These are phyloP conservation scores for Penicillium sp. DNA, from an alignment of 2,329 filamentous ascomycete genomes.

Conservation along the genomic window DNA sequence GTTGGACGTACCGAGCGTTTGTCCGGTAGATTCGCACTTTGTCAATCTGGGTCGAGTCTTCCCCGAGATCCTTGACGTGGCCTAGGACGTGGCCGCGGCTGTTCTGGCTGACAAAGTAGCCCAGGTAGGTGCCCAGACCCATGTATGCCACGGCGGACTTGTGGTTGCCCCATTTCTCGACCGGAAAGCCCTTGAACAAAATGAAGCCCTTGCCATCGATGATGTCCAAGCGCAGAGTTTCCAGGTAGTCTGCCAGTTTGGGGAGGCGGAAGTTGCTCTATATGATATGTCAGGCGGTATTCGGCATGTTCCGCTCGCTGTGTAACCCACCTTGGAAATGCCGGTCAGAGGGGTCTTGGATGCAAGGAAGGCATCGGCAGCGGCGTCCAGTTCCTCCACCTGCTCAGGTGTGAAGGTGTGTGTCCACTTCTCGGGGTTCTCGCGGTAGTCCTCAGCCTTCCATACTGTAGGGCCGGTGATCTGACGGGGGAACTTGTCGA, in stretches of 20 bases:
- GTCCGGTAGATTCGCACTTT: slow-evolving; percentile 89
- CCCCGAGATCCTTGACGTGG: slow-evolving; percentile 85
- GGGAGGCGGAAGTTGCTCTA: slow-evolving; percentile 62
- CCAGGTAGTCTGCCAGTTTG: slow-evolving; percentile 54
- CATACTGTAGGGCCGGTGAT: slow-evolving; percentile 73
- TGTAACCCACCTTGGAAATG: slow-evolving; percentile 56
- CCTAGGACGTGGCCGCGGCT: slow-evolving; percentile 79
- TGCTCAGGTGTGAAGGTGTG: slow-evolving; percentile 67
- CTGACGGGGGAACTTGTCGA: slow-evolving; percentile 66
- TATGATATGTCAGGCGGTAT: neutral
- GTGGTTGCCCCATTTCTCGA: slow-evolving; percentile 69
- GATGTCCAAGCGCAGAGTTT: slow-evolving; percentile 61
- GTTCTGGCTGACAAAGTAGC: slow-evolving; percentile 87
- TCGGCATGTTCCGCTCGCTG: neutral
- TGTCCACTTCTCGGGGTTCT: slow-evolving; percentile 67
- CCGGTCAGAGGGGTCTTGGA: slow-evolving; percentile 67
- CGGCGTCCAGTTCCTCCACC: slow-evolving; percentile 63
- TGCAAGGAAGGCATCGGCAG: slow-evolving; percentile 68
- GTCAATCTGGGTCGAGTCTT: slow-evolving; percentile 77
- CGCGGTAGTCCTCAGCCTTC: slow-evolving; percentile 63
- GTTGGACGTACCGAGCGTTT: slow-evolving; percentile 58
- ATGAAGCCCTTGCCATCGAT: slow-evolving; percentile 86
- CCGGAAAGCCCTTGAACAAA: slow-evolving; percentile 82
- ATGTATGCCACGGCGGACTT: slow-evolving; percentile 89
- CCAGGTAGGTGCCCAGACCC: slow-evolving; percentile 80